A percentile compares a stretch with the other conserved stretches of the same genome.
phyloP scores from a whole-genome alignment of 139 green algal species.

The Volvox reticuliferus region DNA sequence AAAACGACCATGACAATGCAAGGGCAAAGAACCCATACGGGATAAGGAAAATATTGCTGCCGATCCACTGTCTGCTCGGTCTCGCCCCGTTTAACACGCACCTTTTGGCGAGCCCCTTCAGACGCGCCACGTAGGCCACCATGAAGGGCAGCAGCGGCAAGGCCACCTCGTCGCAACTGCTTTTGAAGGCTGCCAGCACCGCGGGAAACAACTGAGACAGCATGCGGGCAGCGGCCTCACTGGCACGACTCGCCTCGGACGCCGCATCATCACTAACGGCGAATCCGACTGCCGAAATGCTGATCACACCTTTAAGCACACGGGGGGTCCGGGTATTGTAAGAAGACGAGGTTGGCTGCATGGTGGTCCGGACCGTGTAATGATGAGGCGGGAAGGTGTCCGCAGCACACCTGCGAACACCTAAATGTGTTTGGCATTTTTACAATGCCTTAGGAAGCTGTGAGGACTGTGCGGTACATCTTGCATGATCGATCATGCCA shows the following conservation, averaged over 20 bases:
- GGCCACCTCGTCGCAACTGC: slow-evolving; percentile 71
- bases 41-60: no score
- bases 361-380: no score
- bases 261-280: slow-evolving; percentile 74
- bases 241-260: slow-evolving; percentile 64
- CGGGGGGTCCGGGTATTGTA: no score
- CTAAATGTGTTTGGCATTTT: no score
- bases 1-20: no score
- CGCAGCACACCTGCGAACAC: no score
- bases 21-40: no score
- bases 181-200: slow-evolving; percentile 70
- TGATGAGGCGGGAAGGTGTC: neutral
- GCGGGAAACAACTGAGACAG: slow-evolving; percentile 67
- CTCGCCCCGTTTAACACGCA: slow-evolving; percentile 14
- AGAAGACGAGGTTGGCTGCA: no score
- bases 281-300: slow-evolving; percentile 78
- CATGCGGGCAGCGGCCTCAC: slow-evolving; percentile 54
- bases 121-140: slow-evolving; percentile 72
- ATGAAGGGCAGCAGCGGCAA: slow-evolving; percentile 85
- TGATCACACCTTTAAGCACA: slow-evolving; percentile 70
- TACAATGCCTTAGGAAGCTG: no score
- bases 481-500: no score
- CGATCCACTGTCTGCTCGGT: no score
- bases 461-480: no score
- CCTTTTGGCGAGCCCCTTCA: slow-evolving; percentile 73